Conservation (phyloP, 768 basidiomycete species). For the Suillus subluteus region DNA sequence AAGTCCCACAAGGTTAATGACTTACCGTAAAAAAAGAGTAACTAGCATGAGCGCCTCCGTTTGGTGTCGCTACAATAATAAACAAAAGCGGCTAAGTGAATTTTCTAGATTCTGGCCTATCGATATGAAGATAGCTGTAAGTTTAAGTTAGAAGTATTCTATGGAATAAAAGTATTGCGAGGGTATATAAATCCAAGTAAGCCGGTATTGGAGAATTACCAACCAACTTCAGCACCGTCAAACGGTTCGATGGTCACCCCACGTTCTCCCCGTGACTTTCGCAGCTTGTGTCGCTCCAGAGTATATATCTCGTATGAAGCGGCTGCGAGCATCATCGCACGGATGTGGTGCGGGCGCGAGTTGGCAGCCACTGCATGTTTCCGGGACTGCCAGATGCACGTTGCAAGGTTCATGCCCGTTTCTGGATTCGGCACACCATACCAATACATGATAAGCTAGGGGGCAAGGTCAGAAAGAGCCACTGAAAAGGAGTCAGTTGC, state of each 20-base stretch:
- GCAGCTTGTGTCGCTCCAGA: conserved; percentile 75
- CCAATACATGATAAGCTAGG: conserved; percentile 88
- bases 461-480: conserved; percentile 13
- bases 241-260: conserved; percentile 64
- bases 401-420: conserved; percentile 88
- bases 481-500: conserved; percentile 28
- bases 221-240: conserved; percentile 67
- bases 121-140: too few species aligned
- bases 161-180: conserved; percentile 4
- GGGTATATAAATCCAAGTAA: conserved; percentile 15
- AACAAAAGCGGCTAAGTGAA: too few species aligned
- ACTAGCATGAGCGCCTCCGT: too few species aligned
- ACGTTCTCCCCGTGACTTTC: conserved; percentile 64
- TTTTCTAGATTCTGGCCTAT: too few species aligned
- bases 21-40: too few species aligned
- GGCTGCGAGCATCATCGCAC: conserved; percentile 81
- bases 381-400: conserved; percentile 94
- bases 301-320: conserved; percentile 77
- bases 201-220: conserved; percentile 43
- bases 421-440: conserved; percentile 79
- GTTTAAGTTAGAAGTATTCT: neutral
- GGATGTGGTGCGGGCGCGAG: conserved; percentile 76
- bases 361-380: conserved; percentile 82
- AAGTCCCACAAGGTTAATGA: too few species aligned
- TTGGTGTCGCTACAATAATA: too few species aligned